These are phyloP conservation scores for Medicago ruthenica DNA, from an alignment of 306 rosid genomes.

Conservation along the genomic window DNA sequence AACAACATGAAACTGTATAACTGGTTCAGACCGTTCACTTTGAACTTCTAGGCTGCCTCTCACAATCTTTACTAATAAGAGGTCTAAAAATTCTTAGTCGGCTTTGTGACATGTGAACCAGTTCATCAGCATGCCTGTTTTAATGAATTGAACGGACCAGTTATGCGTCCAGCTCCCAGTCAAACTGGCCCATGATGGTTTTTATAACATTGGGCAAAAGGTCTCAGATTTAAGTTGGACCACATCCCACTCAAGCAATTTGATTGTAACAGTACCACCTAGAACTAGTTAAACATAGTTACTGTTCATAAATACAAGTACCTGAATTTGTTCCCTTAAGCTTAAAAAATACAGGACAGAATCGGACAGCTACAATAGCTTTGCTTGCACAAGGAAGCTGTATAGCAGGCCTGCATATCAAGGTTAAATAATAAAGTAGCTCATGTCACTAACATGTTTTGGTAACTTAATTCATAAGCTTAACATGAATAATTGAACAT, in stretches of 20 bases:
- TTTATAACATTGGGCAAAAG: not conserved
- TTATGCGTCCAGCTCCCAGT: not conserved
- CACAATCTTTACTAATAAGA: not conserved
- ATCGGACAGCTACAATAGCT: conserved; percentile 85
- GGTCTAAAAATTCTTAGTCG: not conserved
- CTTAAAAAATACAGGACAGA: conserved; percentile 72
- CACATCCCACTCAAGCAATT: conserved; percentile 12
- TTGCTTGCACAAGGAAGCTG: conserved; percentile 91
- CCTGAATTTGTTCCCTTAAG: conserved; percentile 75
- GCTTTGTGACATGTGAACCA: not conserved
- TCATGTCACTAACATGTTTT: conserved; percentile 30
- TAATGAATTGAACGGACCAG: not conserved
- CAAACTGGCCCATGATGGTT: not conserved
- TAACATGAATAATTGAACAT: conserved; percentile 19
- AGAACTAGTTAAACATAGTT: conserved; percentile 3
- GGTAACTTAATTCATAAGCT: conserved; percentile 13
- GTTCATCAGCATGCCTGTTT: not conserved
- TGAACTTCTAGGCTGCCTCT: not conserved
- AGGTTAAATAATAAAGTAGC: conserved; percentile 44
- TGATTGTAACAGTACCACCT: conserved; percentile 29
- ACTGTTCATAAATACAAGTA: conserved; percentile 39
- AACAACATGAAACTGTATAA: not conserved
- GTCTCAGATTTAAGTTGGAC: conserved; percentile 21
- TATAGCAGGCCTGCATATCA: conserved; percentile 77
- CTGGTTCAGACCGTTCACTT: not conserved